Base-by-base conservation (phyloP, 78 protist genomes). In the Monosiga brevicollis region DNA sequence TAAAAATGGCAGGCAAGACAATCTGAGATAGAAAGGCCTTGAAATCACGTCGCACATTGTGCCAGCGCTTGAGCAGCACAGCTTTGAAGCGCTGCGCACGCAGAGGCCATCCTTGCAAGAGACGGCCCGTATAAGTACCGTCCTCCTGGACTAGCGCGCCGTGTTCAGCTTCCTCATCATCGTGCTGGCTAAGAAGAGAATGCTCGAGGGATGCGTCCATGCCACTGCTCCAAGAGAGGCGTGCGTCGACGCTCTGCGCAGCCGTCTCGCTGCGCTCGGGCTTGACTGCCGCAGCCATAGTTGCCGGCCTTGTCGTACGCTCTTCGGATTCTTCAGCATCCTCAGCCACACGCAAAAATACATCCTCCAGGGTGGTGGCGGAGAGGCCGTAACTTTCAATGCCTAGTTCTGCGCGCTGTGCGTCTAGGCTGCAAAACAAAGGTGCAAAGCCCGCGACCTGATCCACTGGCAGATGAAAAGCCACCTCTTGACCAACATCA, bases 341-440 rank as follows among this genome's bases (percentile, higher is more conserved):
- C 22, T 20, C 62, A 1, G 42, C 81, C 0, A 77, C 81, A 25
- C 1, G 36, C 55, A 77, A 15, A 42, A 77, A 77, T 26, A 77
- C 81, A 36, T 77, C 81, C 81, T 77, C 81, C 3, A 77, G 81
- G 25, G 81, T 42, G 22, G 81, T 77, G 39, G 32, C 55, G 32
- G 72, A 1, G 26, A 77, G 22, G 2, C 81, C 71, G 37, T 77
- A 77, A 25, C 38, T 40, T 6, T 2, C 6, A 9, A 77, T 42
- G 73, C 81, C 81, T 22, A 77, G 81, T n/a, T 77, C 73, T 9
- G 2, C 37, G 2, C 35, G 55, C 73, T 36, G 1, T 0, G 24
- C 71, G 35, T 77, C 81, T 9, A 77, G 71, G 11, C 36, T 35
- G 71, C n/a, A 23, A 0, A 77, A 40, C 0, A 77, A 35, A 9